A percentile compares a stretch with the other conserved stretches of the same genome.
Conservation (phyloP, 805 yeast genomes). For the Metschnikowia anglica region DNA sequence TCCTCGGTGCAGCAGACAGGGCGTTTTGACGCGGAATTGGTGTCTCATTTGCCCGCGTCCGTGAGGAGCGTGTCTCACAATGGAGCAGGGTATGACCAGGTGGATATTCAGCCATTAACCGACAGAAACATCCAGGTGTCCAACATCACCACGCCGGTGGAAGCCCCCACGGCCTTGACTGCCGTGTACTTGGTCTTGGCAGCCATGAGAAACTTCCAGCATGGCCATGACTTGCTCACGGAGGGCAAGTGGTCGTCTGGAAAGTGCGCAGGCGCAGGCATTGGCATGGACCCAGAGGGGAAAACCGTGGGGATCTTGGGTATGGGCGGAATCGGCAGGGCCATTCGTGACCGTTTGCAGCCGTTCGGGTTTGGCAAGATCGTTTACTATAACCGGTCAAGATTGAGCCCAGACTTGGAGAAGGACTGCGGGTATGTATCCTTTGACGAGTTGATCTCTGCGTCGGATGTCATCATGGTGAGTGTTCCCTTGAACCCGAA, state of each 20-base stretch:
- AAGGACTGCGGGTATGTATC: constrained; percentile 68
- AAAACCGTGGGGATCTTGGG: constrained; percentile 80
- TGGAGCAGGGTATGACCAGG: constrained; percentile 80
- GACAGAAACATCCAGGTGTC: constrained; percentile 60
- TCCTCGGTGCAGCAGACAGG: constrained; percentile 55
- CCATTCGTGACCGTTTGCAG: constrained; percentile 64
- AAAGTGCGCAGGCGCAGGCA: constrained; percentile 50
- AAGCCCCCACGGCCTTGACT: constrained; percentile 69
- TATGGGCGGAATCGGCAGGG: constrained; percentile 88
- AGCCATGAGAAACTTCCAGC: constrained; percentile 65
- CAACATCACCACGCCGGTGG: constrained; percentile 65
- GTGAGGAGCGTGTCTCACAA: constrained; percentile 56
- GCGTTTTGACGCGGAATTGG: constrained; percentile 61
- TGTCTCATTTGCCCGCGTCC: constrained; percentile 51
- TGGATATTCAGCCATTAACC: constrained; percentile 55
- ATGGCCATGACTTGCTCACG: constrained; percentile 51
- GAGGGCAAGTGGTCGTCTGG: constrained; percentile 61
- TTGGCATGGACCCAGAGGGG: constrained; percentile 76
- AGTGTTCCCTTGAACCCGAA: constrained; percentile 73
- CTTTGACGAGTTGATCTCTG: constrained; percentile 62
- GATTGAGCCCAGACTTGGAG: constrained; percentile 61
- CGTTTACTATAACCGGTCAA: constrained; percentile 68
- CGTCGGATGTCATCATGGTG: constrained; percentile 69
- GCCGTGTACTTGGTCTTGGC: constrained; percentile 63
- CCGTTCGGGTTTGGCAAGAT: constrained; percentile 77